phyloP scores from a whole-genome alignment of 2,329 filamentous ascomycete species.

The Neobulgaria alba region DNA sequence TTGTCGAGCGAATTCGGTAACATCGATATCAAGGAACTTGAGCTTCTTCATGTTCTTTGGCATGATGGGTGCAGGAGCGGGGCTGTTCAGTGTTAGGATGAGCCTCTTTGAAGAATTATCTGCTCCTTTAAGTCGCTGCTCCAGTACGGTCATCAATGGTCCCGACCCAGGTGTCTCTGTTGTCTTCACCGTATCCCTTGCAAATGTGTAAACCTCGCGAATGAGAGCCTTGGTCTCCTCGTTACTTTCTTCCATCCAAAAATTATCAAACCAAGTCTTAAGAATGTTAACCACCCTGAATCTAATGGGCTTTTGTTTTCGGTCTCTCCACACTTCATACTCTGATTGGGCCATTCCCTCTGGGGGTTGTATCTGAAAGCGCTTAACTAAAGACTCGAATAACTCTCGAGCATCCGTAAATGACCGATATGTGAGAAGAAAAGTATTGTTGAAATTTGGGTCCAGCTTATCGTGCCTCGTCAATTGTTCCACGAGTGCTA shows the following conservation, averaged over 20 bases:
- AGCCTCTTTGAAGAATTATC: slow-evolving; percentile 80
- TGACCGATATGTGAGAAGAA: slow-evolving; percentile 91
- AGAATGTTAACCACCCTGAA: slow-evolving; percentile 96
- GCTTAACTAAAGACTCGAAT: slow-evolving; percentile 83
- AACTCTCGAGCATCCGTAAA: slow-evolving; percentile 87
- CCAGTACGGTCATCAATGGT: slow-evolving; percentile 76
- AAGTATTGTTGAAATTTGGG: slow-evolving; percentile 93
- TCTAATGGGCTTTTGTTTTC: slow-evolving; percentile 91
- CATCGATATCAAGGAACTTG: slow-evolving; percentile 95
- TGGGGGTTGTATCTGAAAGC: slow-evolving; percentile 88
- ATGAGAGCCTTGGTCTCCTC: slow-evolving; percentile 79
- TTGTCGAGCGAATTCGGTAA: slow-evolving; percentile 93
- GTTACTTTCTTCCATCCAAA: slow-evolving; percentile 94
- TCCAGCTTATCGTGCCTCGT: slow-evolving; percentile 94
- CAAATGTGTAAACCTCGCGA: slow-evolving; percentile 82
- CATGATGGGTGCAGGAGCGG: slow-evolving; percentile 79
- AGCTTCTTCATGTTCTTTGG: slow-evolving; percentile 99
- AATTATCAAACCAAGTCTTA: slow-evolving; percentile 97
- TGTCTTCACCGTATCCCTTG: slow-evolving; percentile 82
- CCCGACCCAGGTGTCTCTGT: slow-evolving; percentile 86
- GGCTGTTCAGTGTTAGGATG: slow-evolving; percentile 75
- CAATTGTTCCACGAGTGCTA: slow-evolving; percentile 86
- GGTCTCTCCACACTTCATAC: slow-evolving; percentile 80
- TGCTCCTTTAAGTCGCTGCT: slow-evolving; percentile 81
- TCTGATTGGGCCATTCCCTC: slow-evolving; percentile 67